phyloP scores from a whole-genome alignment of 208 protist genomes.

The Trypanosoma caninum region DNA sequence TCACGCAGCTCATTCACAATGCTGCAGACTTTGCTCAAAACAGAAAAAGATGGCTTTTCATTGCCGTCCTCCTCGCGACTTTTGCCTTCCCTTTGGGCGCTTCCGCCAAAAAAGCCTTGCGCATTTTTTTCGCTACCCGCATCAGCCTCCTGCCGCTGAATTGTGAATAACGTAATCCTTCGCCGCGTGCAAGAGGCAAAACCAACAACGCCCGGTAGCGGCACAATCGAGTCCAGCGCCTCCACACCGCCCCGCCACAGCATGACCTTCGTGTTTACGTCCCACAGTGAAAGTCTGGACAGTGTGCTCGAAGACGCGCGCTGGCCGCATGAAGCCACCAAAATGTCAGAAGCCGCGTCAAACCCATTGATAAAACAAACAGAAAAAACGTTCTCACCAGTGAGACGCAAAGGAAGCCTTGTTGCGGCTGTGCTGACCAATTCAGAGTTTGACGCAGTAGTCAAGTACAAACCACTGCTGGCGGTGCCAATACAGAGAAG shows the following conservation, averaged over 20 bases:
- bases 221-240: slow-evolving; percentile 44
- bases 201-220: slow-evolving; percentile 32
- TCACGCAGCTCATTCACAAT: slow-evolving; percentile 54
- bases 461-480: slow-evolving; percentile 67
- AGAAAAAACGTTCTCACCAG: slow-evolving; percentile 48
- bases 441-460: slow-evolving; percentile 31
- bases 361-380: slow-evolving; percentile 56
- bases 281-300: slow-evolving; percentile 60
- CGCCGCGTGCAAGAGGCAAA: slow-evolving; percentile 53
- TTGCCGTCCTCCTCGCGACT: slow-evolving; percentile 1
- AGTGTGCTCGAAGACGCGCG: slow-evolving; percentile 17
- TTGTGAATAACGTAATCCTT: slow-evolving; percentile 26
- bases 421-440: slow-evolving; percentile 28
- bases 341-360: slow-evolving; percentile 27
- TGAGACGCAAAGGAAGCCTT: slow-evolving; percentile 46
- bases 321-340: slow-evolving; percentile 72
- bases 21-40: slow-evolving; percentile 60
- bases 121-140: not conserved
- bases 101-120: not conserved
- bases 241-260: slow-evolving; percentile 75
- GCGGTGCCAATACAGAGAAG: slow-evolving; percentile 65
- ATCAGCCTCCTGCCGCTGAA: not conserved
- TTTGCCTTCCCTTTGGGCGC: not conserved
- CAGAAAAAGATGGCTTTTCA: slow-evolving; percentile 18
- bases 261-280: slow-evolving; percentile 27